Conservation (phyloP, 2,329 filamentous ascomycete genomes). For the Septoria linicola region DNA sequence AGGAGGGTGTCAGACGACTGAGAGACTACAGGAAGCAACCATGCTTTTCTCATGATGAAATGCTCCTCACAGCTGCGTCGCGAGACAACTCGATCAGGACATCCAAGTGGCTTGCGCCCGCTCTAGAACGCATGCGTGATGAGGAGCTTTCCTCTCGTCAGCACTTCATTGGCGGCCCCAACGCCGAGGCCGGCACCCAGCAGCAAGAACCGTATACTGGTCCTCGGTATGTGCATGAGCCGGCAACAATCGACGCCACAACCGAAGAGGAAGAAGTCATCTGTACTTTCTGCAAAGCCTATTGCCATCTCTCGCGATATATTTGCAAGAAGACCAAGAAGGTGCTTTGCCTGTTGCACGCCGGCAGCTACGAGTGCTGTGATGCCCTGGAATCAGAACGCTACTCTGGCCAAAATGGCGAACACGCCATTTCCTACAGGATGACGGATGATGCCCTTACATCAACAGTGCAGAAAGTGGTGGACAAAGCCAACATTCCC, state of each 20-base stretch:
- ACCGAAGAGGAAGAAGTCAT: slow-evolving; percentile 90
- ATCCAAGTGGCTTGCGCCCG: slow-evolving; percentile 91
- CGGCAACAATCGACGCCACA: slow-evolving; percentile 64
- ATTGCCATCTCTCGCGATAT: slow-evolving; percentile 86
- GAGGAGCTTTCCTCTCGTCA: slow-evolving; percentile 70
- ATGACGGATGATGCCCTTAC: slow-evolving; percentile 70
- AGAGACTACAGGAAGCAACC: slow-evolving; percentile 87
- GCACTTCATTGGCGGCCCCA: slow-evolving; percentile 60
- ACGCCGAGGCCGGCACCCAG: slow-evolving; percentile 45
- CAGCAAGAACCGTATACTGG: slow-evolving; percentile 34
- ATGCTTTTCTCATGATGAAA: slow-evolving; percentile 95
- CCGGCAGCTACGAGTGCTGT: slow-evolving; percentile 78
- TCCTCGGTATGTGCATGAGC: slow-evolving; percentile 49
- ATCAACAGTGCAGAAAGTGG: slow-evolving; percentile 68
- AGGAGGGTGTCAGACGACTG: slow-evolving; percentile 79
- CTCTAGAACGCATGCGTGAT: slow-evolving; percentile 72
- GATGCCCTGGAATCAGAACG: slow-evolving; percentile 64
- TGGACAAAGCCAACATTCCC: slow-evolving; percentile 81
- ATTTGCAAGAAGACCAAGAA: slow-evolving; percentile 80
- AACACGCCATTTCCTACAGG: slow-evolving; percentile 75
- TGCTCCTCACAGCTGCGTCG: slow-evolving; percentile 85
- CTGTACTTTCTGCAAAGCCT: slow-evolving; percentile 88
- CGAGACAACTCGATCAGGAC: slow-evolving; percentile 79
- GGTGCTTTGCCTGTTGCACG: slow-evolving; percentile 77
- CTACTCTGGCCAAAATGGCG: slow-evolving; percentile 53